Conservation (phyloP, 2,329 filamentous ascomycete genomes). For the Chaetothyriales sp. region DNA sequence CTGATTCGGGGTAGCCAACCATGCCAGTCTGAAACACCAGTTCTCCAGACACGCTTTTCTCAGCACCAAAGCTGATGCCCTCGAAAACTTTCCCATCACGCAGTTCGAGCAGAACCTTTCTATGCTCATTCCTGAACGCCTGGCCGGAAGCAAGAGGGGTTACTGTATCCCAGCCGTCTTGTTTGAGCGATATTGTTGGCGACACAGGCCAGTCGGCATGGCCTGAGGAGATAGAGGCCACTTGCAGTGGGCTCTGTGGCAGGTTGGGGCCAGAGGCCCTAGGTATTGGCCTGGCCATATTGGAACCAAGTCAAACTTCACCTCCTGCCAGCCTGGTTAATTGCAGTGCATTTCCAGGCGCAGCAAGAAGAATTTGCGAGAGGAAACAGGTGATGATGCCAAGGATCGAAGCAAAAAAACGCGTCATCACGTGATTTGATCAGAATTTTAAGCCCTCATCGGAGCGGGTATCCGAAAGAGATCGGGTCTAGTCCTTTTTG, state of each 20-base stretch:
- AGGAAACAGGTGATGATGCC: background rate
- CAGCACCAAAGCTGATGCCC: constrained; percentile 89
- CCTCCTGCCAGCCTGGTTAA: background rate
- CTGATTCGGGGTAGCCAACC: constrained; percentile 94
- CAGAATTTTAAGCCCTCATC: background rate
- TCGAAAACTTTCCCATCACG: constrained; percentile 83
- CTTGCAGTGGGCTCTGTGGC: constrained; percentile 26
- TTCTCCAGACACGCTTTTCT: constrained; percentile 89
- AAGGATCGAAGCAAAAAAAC: background rate
- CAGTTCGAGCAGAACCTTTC: constrained; percentile 73
- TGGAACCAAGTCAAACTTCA: background rate
- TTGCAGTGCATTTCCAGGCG: background rate
- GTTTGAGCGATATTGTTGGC: constrained; percentile 1
- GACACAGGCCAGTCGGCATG: constrained; percentile 4
- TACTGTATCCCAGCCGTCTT: constrained; percentile 19
- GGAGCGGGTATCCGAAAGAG: background rate
- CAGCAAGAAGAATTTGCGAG: background rate
- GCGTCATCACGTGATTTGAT: background rate
- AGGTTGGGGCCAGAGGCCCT: constrained; percentile 12
- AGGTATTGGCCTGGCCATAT: constrained; percentile 1
- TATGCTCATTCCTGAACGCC: constrained; percentile 37
- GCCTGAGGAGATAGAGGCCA: constrained; percentile 24
- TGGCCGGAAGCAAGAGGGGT: constrained; percentile 47
- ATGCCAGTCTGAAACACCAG: constrained; percentile 99
- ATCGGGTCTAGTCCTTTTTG: background rate